Percentiles rank a stretch among this genome's conserved stretches.
Evolutionary conservation across 2,329 filamentous ascomycete species (phyloP).

Genomic region (Pseudonectria buxi): DNA sequence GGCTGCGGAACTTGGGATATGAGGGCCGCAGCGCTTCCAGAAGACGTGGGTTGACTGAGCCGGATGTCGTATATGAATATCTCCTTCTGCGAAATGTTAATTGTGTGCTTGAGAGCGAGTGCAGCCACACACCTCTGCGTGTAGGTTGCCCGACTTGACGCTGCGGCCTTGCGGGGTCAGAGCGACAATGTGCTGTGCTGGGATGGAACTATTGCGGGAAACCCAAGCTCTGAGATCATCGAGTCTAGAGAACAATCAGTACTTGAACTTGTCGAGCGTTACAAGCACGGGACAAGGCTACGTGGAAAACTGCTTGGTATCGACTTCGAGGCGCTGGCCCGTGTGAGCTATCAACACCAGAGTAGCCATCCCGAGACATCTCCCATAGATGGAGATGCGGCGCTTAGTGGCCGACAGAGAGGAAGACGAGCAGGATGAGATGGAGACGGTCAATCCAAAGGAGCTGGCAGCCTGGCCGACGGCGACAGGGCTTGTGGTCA

Average conservation of each 20-base stretch:
- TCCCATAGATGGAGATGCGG: conserved; percentile 28
- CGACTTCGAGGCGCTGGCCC: conserved; percentile 76
- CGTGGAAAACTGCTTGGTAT: conserved; percentile 69
- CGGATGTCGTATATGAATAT: conserved; percentile 89
- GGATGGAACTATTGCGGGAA: conserved; percentile 64
- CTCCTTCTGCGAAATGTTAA: conserved; percentile 55
- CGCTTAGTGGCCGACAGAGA: conserved; percentile 17
- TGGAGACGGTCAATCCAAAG: conserved; percentile 5
- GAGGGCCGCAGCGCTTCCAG: conserved; percentile 36
- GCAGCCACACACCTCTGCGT: conserved; percentile 60
- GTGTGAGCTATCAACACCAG: conserved; percentile 89
- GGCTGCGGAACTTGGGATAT: conserved; percentile 45
- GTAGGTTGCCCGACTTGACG: conserved; percentile 71
- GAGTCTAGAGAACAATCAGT: conserved; percentile 45
- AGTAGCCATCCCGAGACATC: conserved; percentile 70
- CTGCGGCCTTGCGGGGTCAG: conserved; percentile 81
- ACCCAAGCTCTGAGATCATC: conserved; percentile 84
- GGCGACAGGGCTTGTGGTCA: conserved; percentile 5
- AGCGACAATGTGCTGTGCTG: conserved; percentile 72
- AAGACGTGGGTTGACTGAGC: conserved; percentile 53
- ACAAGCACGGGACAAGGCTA: conserved; percentile 34
- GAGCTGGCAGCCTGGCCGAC: conserved; percentile 9
- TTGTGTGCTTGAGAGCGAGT: conserved; percentile 1
- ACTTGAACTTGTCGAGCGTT: not conserved
- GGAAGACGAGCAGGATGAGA: conserved; percentile 4